phyloP scores from a whole-genome alignment of 345 rosid genomes.

The Acer saccharum region DNA sequence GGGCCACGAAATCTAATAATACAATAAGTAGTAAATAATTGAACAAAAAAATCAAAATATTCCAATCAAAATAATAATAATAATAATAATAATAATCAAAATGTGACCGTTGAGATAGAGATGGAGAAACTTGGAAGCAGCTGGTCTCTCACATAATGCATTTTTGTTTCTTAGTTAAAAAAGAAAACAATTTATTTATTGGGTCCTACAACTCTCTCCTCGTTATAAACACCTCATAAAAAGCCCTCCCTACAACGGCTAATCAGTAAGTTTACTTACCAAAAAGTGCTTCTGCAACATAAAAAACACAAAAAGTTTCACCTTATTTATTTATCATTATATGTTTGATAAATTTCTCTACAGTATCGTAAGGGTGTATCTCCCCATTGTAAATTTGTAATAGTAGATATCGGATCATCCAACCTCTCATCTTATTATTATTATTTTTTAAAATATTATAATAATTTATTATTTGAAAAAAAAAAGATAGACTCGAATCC shows the following conservation, averaged over 20 bases:
- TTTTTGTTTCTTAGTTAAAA: background rate
- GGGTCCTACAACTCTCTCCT: background rate
- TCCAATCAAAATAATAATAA: too few relatives aligned
- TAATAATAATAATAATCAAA: background rate
- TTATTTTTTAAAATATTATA: too few relatives aligned
- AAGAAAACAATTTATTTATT: background rate
- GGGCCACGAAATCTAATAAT: background rate
- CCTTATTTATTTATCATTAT: too few relatives aligned
- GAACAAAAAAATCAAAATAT: too few relatives aligned
- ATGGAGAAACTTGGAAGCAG: background rate
- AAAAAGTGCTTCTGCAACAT: background rate
- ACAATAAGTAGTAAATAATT: background rate
- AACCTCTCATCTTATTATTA: too few relatives aligned
- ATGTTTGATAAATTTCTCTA: too few relatives aligned
- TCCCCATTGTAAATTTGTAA: too few relatives aligned
- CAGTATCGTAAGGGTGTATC: too few relatives aligned
- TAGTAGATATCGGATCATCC: too few relatives aligned
- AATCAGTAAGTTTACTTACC: background rate
- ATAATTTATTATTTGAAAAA: too few relatives aligned
- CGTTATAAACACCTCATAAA: background rate
- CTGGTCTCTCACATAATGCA: background rate
- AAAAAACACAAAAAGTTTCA: too few relatives aligned
- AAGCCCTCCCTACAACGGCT: background rate
- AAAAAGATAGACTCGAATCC: too few relatives aligned
- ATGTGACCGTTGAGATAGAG: conserved; percentile 2